These are phyloP conservation scores for Austroboletus eburneus DNA, from an alignment of 768 basidiomycete genomes.

Conservation along the genomic window DNA sequence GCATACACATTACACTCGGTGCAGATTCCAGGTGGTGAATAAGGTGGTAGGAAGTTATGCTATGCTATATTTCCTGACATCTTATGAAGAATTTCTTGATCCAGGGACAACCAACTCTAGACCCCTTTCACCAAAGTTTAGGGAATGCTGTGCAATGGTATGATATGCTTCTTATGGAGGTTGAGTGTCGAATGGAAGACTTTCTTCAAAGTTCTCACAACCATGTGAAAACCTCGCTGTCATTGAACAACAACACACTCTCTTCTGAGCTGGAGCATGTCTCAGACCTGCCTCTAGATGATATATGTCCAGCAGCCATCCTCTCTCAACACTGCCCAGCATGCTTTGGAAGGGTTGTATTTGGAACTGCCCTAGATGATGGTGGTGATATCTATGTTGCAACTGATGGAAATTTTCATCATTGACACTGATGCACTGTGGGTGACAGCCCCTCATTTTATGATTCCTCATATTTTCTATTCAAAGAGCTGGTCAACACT, in stretches of 20 bases:
- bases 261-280: neutral
- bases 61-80: too few relatives aligned
- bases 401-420: neutral
- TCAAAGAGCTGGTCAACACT: constrained; percentile 16
- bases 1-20: neutral
- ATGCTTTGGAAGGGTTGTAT: neutral
- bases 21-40: constrained; percentile 14
- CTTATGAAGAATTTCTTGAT: too few relatives aligned
- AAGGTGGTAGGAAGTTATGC: neutral
- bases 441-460: neutral
- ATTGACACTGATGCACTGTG: neutral
- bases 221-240: too few relatives aligned
- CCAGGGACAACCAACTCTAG: constrained; percentile 22
- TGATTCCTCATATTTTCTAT: neutral
- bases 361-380: neutral
- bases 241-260: neutral
- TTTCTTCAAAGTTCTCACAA: too few relatives aligned
- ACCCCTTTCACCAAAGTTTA: constrained; percentile 32
- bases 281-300: neutral
- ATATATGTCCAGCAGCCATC: constrained; percentile 8
- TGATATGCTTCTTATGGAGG: constrained; percentile 15
- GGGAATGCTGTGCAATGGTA: constrained; percentile 29
- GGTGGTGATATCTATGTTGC: neutral
- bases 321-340: too few relatives aligned
- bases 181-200: neutral